These are phyloP conservation scores for Cochlearia excelsa DNA, from an alignment of 345 rosid species.

Conservation along the genomic window DNA sequence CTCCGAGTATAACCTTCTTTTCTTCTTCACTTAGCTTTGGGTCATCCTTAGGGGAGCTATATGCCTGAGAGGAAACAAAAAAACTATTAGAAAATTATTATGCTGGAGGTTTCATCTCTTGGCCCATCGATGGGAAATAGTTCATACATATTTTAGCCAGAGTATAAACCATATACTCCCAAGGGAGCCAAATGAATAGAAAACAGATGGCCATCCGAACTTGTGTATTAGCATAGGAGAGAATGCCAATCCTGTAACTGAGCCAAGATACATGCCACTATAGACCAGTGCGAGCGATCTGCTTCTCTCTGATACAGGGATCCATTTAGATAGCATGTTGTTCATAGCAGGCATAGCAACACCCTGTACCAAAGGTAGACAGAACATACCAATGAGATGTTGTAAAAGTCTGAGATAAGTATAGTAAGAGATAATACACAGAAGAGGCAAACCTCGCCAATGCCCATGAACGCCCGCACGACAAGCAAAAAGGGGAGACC, in stretches of 20 bases:
- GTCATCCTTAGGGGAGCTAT: slow-evolving; percentile 84
- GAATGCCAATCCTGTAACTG: slow-evolving; percentile 81
- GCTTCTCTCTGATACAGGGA: slow-evolving; percentile 98
- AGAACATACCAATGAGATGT: slow-evolving; percentile 29
- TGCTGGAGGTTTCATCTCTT: slow-evolving; percentile 16
- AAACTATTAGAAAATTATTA: slow-evolving; percentile 11
- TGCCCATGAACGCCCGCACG: slow-evolving; percentile 94
- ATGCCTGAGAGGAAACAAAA: slow-evolving; percentile 55
- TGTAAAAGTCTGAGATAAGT: slow-evolving; percentile 11
- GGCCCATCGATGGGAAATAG: slow-evolving; percentile 19
- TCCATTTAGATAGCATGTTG: slow-evolving; percentile 93
- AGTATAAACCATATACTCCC: slow-evolving; percentile 87
- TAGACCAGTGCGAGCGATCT: slow-evolving; percentile 92
- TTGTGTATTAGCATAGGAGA: slow-evolving; percentile 82
- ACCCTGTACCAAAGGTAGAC: slow-evolving; percentile 57
- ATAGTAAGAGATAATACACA: slow-evolving; percentile 1
- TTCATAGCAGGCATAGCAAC: slow-evolving; percentile 99
- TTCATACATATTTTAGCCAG: slow-evolving; percentile 66
- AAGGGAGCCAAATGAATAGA: slow-evolving; percentile 90
- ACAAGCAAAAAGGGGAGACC: slow-evolving; percentile 88
- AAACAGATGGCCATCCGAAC: slow-evolving; percentile 95
- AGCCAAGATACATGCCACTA: slow-evolving; percentile 99
- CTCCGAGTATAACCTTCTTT: slow-evolving; percentile 59
- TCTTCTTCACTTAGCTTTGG: slow-evolving; percentile 67
- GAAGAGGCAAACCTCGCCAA: slow-evolving; percentile 75